Conservation (phyloP, 2,329 filamentous ascomycete genomes). For the Xylaria hypoxylon region DNA sequence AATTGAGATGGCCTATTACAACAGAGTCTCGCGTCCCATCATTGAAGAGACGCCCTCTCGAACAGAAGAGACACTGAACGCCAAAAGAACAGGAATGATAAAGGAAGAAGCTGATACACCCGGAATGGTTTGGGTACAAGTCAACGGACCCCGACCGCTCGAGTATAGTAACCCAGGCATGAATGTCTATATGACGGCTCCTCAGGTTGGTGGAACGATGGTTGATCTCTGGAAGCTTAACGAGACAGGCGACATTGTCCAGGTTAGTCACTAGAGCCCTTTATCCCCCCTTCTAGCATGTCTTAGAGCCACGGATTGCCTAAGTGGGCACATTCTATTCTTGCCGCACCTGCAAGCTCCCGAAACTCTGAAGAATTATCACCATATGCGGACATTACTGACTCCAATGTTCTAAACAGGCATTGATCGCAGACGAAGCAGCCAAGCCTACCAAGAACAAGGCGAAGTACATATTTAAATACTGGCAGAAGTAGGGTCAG, state of each 20-base stretch:
- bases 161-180: background rate
- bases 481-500: background rate
- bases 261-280: too few species aligned
- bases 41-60: background rate
- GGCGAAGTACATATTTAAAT: too few species aligned
- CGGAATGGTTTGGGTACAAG: background rate
- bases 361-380: too few species aligned
- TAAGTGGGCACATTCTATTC: too few species aligned
- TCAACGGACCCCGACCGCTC: background rate
- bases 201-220: background rate
- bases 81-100: background rate
- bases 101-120: background rate
- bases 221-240: background rate
- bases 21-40: too few species aligned
- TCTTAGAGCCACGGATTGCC: too few species aligned
- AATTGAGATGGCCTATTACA: too few species aligned
- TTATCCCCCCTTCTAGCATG: too few species aligned
- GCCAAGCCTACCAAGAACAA: background rate
- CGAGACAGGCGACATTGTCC: constrained; percentile 3
- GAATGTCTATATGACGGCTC: constrained; percentile 1
- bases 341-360: too few species aligned
- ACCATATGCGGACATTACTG: too few species aligned
- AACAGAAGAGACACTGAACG: background rate
- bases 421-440: background rate
- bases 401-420: too few species aligned